These are phyloP conservation scores for Hyphopichia homilentoma DNA, from an alignment of 805 yeast genomes.

Conservation along the genomic window DNA sequence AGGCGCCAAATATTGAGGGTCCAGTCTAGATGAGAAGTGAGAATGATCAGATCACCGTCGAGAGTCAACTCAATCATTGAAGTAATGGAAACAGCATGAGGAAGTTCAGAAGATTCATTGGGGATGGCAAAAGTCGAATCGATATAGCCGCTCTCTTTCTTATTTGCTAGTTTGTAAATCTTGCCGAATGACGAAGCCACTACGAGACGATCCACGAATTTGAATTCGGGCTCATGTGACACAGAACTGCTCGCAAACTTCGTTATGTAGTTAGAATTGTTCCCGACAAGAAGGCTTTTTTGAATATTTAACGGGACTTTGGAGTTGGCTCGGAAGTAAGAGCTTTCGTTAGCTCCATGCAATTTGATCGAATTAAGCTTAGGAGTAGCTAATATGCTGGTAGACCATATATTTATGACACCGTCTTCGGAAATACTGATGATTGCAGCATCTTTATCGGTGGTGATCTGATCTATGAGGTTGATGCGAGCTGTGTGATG, in stretches of 20 bases:
- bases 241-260: constrained; percentile 1
- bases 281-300: constrained; percentile 1
- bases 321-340: constrained; percentile 4
- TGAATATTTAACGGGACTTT: constrained; percentile 3
- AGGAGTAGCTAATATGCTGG: constrained; percentile 29
- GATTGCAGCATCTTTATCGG: constrained; percentile 15
- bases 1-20: constrained; percentile 17
- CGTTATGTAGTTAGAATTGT: not conserved
- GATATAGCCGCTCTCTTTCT: constrained; percentile 11
- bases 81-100: constrained; percentile 1
- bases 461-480: not conserved
- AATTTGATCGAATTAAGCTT: constrained; percentile 13
- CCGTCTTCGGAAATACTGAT: constrained; percentile 23
- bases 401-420: constrained; percentile 30
- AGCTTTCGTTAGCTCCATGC: constrained; percentile 1
- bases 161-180: constrained; percentile 14
- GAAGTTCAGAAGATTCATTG: too few species aligned
- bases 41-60: constrained; percentile 4
- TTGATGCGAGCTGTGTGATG: not conserved
- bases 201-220: constrained; percentile 15
- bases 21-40: constrained; percentile 23
- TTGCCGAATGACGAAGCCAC: constrained; percentile 17
- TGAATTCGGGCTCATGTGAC: constrained; percentile 7
- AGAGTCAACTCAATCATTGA: constrained; percentile 4
- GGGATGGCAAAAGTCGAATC: constrained; percentile 2